A percentile compares a stretch with the other conserved stretches of the same genome.
phyloP scores from a whole-genome alignment of 495 filamentous ascomycete species.

The Penicillium manginii region DNA sequence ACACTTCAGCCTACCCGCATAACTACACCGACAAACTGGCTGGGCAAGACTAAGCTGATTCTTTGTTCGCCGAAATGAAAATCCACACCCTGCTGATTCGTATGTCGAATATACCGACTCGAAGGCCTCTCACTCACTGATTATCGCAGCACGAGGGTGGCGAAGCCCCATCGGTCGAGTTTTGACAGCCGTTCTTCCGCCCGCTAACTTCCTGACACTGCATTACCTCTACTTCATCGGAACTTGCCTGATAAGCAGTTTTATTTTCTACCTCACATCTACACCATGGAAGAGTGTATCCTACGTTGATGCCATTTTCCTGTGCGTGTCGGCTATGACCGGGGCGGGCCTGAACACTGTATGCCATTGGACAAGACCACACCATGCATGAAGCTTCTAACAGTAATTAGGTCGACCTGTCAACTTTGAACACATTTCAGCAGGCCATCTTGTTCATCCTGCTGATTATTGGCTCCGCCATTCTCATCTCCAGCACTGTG shows the following conservation, averaged over 20 bases:
- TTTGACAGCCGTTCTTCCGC: constrained; percentile 39
- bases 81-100: constrained; percentile 13
- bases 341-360: constrained; percentile 75
- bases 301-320: constrained; percentile 77
- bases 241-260: constrained; percentile 63
- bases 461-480: constrained; percentile 70
- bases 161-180: constrained; percentile 24
- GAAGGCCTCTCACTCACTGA: neutral
- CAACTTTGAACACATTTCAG: constrained; percentile 76
- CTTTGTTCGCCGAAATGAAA: constrained; percentile 5
- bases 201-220: constrained; percentile 76
- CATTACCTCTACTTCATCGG: constrained; percentile 79
- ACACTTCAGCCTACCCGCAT: no score
- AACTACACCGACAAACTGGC: neutral
- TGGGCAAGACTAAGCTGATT: neutral
- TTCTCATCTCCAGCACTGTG: constrained; percentile 46
- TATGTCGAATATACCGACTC: constrained; percentile 7
- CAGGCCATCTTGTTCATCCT: constrained; percentile 74
- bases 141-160: constrained; percentile 25
- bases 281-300: constrained; percentile 62
- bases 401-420: constrained; percentile 59
- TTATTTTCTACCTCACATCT: constrained; percentile 75
- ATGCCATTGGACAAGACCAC: constrained; percentile 24
- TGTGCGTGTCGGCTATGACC: constrained; percentile 80
- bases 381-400: constrained; percentile 51